Base-by-base conservation (phyloP, 805 yeast genomes). In the Myxozyma geophila region DNA sequence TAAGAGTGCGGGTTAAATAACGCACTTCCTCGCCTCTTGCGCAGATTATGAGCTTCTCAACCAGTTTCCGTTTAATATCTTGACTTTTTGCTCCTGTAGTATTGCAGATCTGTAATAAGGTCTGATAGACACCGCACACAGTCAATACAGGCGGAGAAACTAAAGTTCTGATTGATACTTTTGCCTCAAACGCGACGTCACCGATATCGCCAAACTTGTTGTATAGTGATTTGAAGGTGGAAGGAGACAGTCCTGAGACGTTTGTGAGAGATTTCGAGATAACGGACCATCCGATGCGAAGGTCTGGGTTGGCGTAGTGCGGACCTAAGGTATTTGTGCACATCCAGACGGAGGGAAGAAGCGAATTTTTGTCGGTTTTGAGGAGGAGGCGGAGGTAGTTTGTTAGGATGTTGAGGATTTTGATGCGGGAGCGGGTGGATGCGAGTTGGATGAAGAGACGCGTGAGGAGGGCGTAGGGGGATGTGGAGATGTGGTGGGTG, bases 151-250 rank as follows among this genome's bases (percentile, higher is more conserved):
- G 58, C n/a, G 67, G 71, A 19, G 58, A 48, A 2, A 56, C 57
- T 17, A 70, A 36, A 9, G 73, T 70, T 7, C 68, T 56, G 8
- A 68, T 66, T 6, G 67, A 58, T 15, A 62, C 61, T 46, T 69
- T 66, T 7, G 71, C 70, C 15, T 70, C 70, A 41, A 62, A 70
- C n/a, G 72, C 73, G 21, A 68, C 73, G 47, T 70, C 73, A 10
- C 73, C 73, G 17, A 63, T 51, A 56, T 70, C 73, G 9, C 73
- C 73, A 43, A 62, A 53, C 44, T 55, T 49, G 28, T 60, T 62
- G 33, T 62, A 70, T 33, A 70, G 49, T 9, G 48, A 46, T 35
- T 60, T 58, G 17, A 70, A 40, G n/a, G 62, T 47, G 4, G 61
- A 44, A 12, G 64, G 23, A 2, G 69, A 55, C 0, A 70, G 44